Evolutionary conservation across 768 basidiomycete genomes (phyloP), one percentile per base, ranked within the genome.

Genomic region (Podaxis sp.): DNA sequence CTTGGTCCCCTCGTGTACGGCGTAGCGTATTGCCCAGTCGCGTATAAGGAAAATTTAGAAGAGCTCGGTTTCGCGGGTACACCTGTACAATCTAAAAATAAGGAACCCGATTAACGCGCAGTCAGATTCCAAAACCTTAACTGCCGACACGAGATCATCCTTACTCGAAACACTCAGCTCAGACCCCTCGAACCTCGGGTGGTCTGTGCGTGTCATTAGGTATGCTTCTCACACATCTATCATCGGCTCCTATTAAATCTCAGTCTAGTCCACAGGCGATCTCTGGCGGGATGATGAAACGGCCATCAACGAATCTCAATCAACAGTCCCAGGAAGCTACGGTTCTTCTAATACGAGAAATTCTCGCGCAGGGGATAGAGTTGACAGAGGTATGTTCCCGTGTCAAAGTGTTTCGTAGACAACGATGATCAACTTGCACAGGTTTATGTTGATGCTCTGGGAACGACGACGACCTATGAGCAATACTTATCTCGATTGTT

Each of bases 1-100:
- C 78, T 99, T 0, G 96, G 95, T 1, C 97, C 97, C 0, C 83
- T 98, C 62, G 97, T 99, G 0, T 98, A 99, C 68, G 96, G 91
- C 5, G 86, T 96, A 25, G 95, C 97, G 0, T 98, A 93, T 69
- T 98, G 96, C 67, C 91, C 94, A 2, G 79, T 79, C 3, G 78
- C 86, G 23, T 98, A 91, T 74, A 79, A 86, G 64, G 84, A 88
- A 2, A 72, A 84, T 11, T 73, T 99, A 57, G 88, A 93, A 55
- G 72, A 79, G 11, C 79, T 98, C 3, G 97, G 96, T 0, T 98
- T 99, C 73, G 93, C 93, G 64, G 96, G 96, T 93, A 65, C 44
- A 79, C 69, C 5, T 2, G 28, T 4, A 11, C 16, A 35, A 42
- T 2, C 40, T 37, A 21, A 5, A 10, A 50, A 18, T 2, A 35